These are phyloP conservation scores for Metschnikowia arizonensis DNA, from an alignment of 805 yeast species.

Conservation along the genomic window DNA sequence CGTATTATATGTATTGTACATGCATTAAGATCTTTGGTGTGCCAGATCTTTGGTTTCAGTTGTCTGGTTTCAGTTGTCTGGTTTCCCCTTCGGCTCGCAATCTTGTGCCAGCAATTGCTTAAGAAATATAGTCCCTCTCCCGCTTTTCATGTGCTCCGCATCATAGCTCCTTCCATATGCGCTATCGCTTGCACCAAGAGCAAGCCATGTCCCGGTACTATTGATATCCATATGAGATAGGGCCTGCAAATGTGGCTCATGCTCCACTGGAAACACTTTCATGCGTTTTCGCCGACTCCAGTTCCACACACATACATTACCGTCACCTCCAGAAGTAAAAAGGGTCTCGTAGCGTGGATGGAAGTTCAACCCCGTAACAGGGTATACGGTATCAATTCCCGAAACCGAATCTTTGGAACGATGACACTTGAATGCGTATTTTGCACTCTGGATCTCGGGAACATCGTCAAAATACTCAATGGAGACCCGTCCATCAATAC, in stretches of 20 bases:
- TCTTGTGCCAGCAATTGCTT: conserved; percentile 10
- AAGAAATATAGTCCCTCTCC: conserved; percentile 7
- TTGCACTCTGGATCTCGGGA: conserved; percentile 34
- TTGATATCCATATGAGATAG: conserved; percentile 17
- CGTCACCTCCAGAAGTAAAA: conserved; percentile 53
- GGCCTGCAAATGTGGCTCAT: conserved; percentile 4
- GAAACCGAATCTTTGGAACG: conserved; percentile 37
- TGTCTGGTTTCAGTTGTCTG: neutral
- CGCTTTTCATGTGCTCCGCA: neutral
- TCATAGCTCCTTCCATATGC: conserved; percentile 6
- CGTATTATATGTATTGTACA: neutral
- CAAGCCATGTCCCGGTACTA: conserved; percentile 13
- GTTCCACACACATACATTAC: conserved; percentile 49
- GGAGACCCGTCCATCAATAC: conserved; percentile 80
- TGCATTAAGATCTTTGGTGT: neutral
- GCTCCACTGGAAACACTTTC: conserved; percentile 26
- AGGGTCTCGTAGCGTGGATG: conserved; percentile 35
- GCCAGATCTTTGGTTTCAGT: neutral
- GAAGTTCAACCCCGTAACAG: conserved; percentile 48
- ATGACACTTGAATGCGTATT: conserved; percentile 82
- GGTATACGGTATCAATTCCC: conserved; percentile 43
- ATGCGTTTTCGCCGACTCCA: conserved; percentile 41
- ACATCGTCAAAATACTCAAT: conserved; percentile 61
- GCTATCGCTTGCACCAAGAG: conserved; percentile 14
- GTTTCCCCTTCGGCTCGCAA: conserved; percentile 8